Conservation (phyloP, 345 rosid genomes). For the Syzygium aqueum region DNA sequence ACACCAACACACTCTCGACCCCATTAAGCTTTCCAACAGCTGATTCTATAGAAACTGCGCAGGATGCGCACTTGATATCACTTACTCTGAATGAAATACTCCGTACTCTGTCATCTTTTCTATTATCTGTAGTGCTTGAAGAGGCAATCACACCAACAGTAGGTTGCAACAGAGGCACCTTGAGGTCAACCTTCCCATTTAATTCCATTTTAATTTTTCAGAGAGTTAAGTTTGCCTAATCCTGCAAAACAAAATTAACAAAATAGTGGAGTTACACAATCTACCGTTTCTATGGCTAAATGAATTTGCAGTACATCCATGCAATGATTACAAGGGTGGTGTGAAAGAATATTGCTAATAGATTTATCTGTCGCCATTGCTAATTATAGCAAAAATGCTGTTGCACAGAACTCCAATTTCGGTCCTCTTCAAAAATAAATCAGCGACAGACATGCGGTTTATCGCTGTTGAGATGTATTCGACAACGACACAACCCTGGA, state of each 20-base stretch:
- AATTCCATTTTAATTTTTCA: slow-evolving; percentile 11
- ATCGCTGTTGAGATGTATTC: no score
- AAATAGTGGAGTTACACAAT: not conserved
- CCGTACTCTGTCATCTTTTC: slow-evolving; percentile 12
- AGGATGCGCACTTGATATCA: slow-evolving; percentile 48
- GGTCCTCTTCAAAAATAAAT: not conserved
- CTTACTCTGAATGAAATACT: slow-evolving; percentile 35
- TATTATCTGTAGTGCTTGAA: slow-evolving; percentile 2
- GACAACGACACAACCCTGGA: not conserved
- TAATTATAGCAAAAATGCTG: not conserved
- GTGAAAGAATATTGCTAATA: not conserved
- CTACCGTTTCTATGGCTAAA: not conserved
- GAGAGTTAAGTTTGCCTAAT: not conserved
- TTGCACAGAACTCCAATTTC: not conserved
- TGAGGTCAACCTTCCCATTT: slow-evolving; percentile 29
- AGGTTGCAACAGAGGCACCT: slow-evolving; percentile 35
- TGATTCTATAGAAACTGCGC: slow-evolving; percentile 47
- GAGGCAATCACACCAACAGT: slow-evolving; percentile 14
- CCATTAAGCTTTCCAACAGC: slow-evolving; percentile 37
- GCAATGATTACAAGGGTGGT: not conserved
- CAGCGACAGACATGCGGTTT: not conserved
- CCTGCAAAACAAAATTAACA: not conserved
- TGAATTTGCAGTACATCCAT: not conserved
- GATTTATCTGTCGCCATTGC: not conserved
- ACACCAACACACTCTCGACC: slow-evolving; percentile 32